Conservation (phyloP, 1,284 basidiomycete species). For the Schizopora paradoxa region DNA sequence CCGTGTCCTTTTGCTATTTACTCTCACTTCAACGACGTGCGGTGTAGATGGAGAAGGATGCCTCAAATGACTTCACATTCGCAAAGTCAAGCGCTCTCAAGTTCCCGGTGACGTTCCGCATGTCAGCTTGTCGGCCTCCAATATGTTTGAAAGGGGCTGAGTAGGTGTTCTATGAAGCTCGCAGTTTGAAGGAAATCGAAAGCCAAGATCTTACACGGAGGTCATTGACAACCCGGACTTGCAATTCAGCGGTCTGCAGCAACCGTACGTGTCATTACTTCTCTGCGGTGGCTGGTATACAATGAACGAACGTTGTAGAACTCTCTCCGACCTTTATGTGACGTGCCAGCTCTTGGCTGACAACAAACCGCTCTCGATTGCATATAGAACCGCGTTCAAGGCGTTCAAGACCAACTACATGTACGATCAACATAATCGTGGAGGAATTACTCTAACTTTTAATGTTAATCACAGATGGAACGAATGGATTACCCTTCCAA, state of each 20-base stretch:
- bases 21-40: too few relatives aligned
- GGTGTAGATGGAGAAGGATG: constrained; percentile 83
- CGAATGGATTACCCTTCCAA: constrained; percentile 87
- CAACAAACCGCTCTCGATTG: constrained; percentile 88
- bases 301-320: constrained; percentile 38
- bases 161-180: constrained; percentile 46
- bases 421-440: constrained; percentile 35
- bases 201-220: constrained; percentile 67
- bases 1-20: too few relatives aligned
- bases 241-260: constrained; percentile 74
- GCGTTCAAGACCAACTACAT: constrained; percentile 81
- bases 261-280: constrained; percentile 45
- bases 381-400: constrained; percentile 89
- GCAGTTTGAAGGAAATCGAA: constrained; percentile 75
- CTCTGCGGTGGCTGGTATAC: constrained; percentile 11
- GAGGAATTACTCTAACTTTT: constrained; percentile 3
- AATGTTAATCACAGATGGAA: constrained; percentile 68
- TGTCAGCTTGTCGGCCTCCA: constrained; percentile 54
- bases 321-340: constrained; percentile 86
- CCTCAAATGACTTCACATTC: constrained; percentile 82
- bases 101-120: constrained; percentile 80
- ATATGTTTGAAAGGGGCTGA: constrained; percentile 17
- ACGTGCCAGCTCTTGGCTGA: constrained; percentile 88
- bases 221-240: constrained; percentile 74
- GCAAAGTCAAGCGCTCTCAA: constrained; percentile 84